Evolutionary conservation across 2,329 filamentous ascomycete species (phyloP), one percentile per base, ranked within the genome.

Genomic region (Calonectria pseudoreteaudii): DNA sequence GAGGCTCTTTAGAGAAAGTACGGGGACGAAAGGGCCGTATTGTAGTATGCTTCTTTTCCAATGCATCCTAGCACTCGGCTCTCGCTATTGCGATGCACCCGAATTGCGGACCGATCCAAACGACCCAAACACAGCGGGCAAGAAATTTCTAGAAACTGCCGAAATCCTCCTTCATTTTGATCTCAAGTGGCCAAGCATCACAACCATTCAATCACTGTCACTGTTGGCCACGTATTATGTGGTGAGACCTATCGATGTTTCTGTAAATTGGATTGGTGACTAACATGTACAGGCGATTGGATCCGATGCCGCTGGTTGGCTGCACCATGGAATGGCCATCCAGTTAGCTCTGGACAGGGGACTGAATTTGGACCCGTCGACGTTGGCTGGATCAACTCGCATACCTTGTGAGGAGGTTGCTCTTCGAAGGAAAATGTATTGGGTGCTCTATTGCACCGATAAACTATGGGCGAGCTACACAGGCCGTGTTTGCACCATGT

Each of bases 261-360:
- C 5, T 31, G 18, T 49, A 13, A 2, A 30, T 11, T 23, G 13
- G 23, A 1, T 23, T 28, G 5, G 5, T 26, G 7, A 9, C 26
- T 31, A 47, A 77, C 2, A 16, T 3, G 4, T 23, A 10, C 20
- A 85, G 83, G 80, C 83, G 6, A 81, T 81, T 14, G 84, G 84
- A 3, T 79, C 79, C 4, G 84, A 85, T 74, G 83, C 84, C 7
- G 80, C 82, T 1, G 82, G 83, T 2, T 85, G 83, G 83, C 78
- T 85, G 11, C 80, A 84, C 44, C 81, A 84, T 23, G 84, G 84
- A 2, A 84, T 85, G 81, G 84, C 84, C 0, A 82, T 77, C 60
- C 80, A 83, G 3, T 68, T 86, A 13, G 80, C 80, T 14, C 77
- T 85, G 0, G 84, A 86, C 44, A 83, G 85, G 82, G 84, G 84